These are phyloP conservation scores for Melanomma pulvis-pyrius DNA, from an alignment of 495 filamentous ascomycete genomes.

Conservation along the genomic window DNA sequence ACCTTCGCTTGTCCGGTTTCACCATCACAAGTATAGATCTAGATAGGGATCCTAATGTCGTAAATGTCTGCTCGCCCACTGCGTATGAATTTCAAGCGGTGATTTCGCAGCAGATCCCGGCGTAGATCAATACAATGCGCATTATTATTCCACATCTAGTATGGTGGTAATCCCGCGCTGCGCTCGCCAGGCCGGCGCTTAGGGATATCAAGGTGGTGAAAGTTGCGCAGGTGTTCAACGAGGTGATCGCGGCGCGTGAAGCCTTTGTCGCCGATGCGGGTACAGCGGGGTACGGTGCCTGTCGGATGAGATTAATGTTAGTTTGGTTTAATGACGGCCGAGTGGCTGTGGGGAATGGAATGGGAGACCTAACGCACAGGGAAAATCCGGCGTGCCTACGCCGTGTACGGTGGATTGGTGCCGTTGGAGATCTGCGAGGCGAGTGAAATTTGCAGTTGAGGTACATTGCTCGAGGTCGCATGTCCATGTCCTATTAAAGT, in stretches of 20 bases:
- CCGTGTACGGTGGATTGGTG: slow-evolving; percentile 57
- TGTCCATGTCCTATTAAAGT: slow-evolving; percentile 45
- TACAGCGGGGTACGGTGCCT: slow-evolving; percentile 21
- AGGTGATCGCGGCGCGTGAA: slow-evolving; percentile 39
- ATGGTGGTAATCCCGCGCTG: slow-evolving; percentile 5
- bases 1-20: too few relatives aligned
- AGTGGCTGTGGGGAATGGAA: not conserved
- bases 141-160: not conserved
- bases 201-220: slow-evolving; percentile 37
- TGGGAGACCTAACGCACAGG: slow-evolving; percentile 22
- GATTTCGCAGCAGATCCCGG: not conserved
- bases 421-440: slow-evolving; percentile 58
- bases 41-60: too few relatives aligned
- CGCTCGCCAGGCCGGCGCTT: slow-evolving; percentile 35
- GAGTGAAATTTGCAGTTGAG: slow-evolving; percentile 51
- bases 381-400: slow-evolving; percentile 19
- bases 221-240: slow-evolving; percentile 38
- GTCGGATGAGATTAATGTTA: not conserved
- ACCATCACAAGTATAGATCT: too few relatives aligned
- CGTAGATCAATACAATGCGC: not conserved
- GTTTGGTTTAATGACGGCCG: not conserved
- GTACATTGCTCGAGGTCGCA: slow-evolving; percentile 53
- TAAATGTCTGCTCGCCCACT: too few relatives aligned
- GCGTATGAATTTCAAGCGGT: too few relatives aligned
- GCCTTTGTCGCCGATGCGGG: slow-evolving; percentile 31